Conservation (phyloP, 192 early-diverging fungal species). For the Mortierella antarctica region DNA sequence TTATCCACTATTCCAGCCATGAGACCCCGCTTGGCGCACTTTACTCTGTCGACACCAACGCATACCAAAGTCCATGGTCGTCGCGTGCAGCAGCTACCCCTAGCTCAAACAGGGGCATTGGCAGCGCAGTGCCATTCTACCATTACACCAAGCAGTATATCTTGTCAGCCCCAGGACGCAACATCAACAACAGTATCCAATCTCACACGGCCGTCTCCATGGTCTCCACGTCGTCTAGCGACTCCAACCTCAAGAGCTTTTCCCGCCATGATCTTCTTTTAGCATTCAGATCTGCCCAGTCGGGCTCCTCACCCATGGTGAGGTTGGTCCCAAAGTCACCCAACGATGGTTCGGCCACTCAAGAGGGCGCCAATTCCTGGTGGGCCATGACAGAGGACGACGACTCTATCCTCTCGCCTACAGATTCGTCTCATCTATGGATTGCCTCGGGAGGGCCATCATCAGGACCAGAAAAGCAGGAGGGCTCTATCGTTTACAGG, state of each 20-base stretch:
- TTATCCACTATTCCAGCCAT: conserved; percentile 7
- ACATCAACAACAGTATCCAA: neutral
- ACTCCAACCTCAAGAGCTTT: neutral
- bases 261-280: neutral
- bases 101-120: no score
- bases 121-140: no score
- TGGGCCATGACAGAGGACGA: no score
- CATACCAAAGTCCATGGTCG: neutral
- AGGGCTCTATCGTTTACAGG: neutral
- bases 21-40: neutral
- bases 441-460: no score
- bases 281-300: neutral
- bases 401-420: no score
- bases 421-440: no score
- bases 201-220: neutral
- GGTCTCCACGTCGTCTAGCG: neutral
- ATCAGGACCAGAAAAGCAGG: no score
- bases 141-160: no score
- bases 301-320: neutral
- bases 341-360: neutral
- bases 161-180: no score
- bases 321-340: neutral
- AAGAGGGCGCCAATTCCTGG: neutral
- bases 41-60: neutral
- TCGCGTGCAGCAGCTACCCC: no score